phyloP scores from a whole-genome alignment of 106 monocot genomes.

The Agapanthus africanus region DNA sequence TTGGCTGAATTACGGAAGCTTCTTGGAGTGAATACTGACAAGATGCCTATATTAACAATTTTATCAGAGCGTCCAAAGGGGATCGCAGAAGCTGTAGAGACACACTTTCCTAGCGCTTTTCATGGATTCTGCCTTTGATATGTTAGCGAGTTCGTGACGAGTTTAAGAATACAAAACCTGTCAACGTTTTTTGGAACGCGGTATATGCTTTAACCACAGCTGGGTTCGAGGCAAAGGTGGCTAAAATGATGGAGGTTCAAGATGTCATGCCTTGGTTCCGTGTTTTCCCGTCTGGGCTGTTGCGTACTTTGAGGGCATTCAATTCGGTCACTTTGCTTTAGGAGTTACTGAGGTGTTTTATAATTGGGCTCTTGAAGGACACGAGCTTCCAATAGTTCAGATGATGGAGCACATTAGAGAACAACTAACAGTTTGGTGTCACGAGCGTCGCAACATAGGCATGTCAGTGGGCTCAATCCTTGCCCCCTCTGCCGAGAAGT shows the following conservation, averaged over 20 bases:
- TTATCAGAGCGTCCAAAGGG: constrained; percentile 68
- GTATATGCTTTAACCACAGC: constrained; percentile 76
- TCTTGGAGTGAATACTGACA: constrained; percentile 83
- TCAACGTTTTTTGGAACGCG: constrained; percentile 95
- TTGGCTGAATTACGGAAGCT: constrained; percentile 83
- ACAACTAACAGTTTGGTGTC: constrained; percentile 64
- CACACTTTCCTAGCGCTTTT: constrained; percentile 78
- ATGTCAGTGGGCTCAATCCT: constrained; percentile 63
- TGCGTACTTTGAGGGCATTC: constrained; percentile 81
- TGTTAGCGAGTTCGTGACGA: constrained; percentile 93
- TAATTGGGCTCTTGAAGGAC: constrained; percentile 86
- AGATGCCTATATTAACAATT: constrained; percentile 90
- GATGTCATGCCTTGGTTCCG: constrained; percentile 83
- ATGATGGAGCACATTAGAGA: constrained; percentile 82
- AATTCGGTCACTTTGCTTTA: constrained; percentile 75
- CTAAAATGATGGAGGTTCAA: constrained; percentile 88
- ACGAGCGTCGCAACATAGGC: constrained; percentile 44
- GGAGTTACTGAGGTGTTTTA: constrained; percentile 76
- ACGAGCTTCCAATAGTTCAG: constrained; percentile 94
- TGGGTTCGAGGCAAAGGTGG: constrained; percentile 77
- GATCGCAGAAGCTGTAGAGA: constrained; percentile 78
- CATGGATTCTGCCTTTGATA: constrained; percentile 82
- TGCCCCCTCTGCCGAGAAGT: constrained; percentile 84
- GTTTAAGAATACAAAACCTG: constrained; percentile 91
- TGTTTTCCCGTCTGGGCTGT: constrained; percentile 87